These are phyloP conservation scores for Sporisorium sorghi DNA, from an alignment of 1,284 basidiomycete species.

Conservation along the genomic window DNA sequence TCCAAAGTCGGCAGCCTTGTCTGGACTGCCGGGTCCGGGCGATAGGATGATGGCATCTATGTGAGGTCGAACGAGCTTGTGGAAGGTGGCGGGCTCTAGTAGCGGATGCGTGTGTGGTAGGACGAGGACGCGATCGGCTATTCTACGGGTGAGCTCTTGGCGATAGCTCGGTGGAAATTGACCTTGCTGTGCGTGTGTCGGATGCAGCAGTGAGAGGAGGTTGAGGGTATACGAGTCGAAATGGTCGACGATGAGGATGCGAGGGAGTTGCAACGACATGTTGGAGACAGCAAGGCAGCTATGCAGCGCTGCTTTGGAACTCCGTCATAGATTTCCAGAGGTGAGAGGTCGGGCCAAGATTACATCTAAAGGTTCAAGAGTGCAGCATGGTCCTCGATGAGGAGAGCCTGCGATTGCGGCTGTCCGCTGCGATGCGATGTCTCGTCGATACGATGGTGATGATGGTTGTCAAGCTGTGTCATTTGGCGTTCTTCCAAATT, in stretches of 20 bases:
- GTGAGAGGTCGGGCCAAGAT: neutral
- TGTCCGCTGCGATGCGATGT: constrained; percentile 4
- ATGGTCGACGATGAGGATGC: constrained; percentile 66
- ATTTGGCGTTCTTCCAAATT: constrained; percentile 8
- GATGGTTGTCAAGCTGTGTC: too few relatives aligned
- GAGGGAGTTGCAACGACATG: constrained; percentile 48
- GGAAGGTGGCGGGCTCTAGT: constrained; percentile 45
- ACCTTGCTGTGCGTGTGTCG: neutral
- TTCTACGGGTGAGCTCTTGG: constrained; percentile 17
- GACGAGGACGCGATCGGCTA: constrained; percentile 54
- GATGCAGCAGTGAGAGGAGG: constrained; percentile 56
- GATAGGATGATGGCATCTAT: constrained; percentile 66
- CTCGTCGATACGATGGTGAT: neutral
- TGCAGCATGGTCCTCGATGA: constrained; percentile 3
- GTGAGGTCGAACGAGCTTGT: constrained; percentile 53
- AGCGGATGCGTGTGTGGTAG: constrained; percentile 62
- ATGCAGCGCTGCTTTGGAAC: neutral
- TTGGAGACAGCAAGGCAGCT: neutral
- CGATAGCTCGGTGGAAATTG: neutral
- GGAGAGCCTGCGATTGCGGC: constrained; percentile 4
- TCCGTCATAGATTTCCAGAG: neutral
- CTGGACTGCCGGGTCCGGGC: constrained; percentile 64
- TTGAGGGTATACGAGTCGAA: constrained; percentile 69
- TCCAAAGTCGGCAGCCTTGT: constrained; percentile 60
- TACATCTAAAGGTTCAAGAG: neutral